Evolutionary conservation across 345 rosid species (phyloP).

Genomic region (Crucihimalaya himalaica): DNA sequence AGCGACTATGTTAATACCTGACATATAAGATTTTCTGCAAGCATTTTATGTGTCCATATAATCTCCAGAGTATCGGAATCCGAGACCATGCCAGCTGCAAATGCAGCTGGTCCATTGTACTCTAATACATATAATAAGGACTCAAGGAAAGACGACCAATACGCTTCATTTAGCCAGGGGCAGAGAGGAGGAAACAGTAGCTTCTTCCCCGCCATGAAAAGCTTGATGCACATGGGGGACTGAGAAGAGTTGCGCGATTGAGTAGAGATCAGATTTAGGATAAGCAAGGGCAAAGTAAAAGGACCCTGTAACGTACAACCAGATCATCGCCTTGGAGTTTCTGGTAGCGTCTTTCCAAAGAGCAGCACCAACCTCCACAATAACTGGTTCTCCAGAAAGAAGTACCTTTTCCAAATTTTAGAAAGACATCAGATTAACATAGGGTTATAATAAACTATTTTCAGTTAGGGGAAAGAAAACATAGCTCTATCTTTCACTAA

Average conservation of each 20-base stretch:
- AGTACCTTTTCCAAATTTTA: conserved; percentile 56
- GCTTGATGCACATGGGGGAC: conserved; percentile 98
- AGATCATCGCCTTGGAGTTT: conserved; percentile 98
- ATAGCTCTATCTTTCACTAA: too few species aligned
- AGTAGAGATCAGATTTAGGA: conserved; percentile 91
- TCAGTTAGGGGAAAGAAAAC: neutral
- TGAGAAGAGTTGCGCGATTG: conserved; percentile 89
- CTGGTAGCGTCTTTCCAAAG: conserved; percentile 90
- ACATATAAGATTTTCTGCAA: conserved; percentile 95
- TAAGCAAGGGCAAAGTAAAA: conserved; percentile 95
- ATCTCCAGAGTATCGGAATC: conserved; percentile 99
- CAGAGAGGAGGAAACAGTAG: conserved; percentile 93
- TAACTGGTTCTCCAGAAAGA: conserved; percentile 96
- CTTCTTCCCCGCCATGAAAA: conserved; percentile 99
- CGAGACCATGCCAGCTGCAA: conserved; percentile 99
- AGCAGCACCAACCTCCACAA: conserved; percentile 95
- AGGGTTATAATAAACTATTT: conserved; percentile 10
- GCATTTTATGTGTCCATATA: conserved; percentile 98
- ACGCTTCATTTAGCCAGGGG: conserved; percentile 98
- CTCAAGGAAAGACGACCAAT: conserved; percentile 95
- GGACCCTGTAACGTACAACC: conserved; percentile 93
- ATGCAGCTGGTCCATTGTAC: conserved; percentile 94
- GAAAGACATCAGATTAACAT: conserved; percentile 20
- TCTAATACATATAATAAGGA: conserved; percentile 94
- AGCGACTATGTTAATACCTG: conserved; percentile 56